These are phyloP conservation scores for Auricularia sp. DNA, from an alignment of 768 basidiomycete genomes.

Conservation along the genomic window DNA sequence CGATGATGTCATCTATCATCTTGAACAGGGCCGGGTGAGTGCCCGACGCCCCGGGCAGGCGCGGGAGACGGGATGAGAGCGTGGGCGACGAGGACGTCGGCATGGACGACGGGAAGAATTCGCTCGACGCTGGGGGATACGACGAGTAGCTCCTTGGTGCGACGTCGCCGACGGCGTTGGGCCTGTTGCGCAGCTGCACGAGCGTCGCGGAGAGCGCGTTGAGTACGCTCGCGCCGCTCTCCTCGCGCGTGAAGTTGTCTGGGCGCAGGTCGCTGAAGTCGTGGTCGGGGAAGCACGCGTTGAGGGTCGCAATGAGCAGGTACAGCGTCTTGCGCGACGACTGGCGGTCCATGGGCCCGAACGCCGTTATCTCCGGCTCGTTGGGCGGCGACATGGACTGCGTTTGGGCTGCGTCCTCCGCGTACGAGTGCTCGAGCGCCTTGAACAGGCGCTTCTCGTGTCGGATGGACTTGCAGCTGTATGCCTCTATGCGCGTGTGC, in stretches of 20 bases:
- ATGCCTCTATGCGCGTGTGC: slow-evolving; percentile 89
- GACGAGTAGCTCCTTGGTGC: slow-evolving; percentile 80
- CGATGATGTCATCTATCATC: slow-evolving; percentile 82
- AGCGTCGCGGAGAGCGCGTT: slow-evolving; percentile 79
- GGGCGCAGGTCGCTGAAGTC: slow-evolving; percentile 92
- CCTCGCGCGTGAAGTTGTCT: slow-evolving; percentile 78
- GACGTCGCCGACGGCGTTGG: slow-evolving; percentile 48
- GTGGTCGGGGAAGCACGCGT: slow-evolving; percentile 95
- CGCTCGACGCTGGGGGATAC: slow-evolving; percentile 64
- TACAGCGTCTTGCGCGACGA: slow-evolving; percentile 85
- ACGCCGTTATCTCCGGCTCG: slow-evolving; percentile 73
- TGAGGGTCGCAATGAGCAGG: slow-evolving; percentile 91
- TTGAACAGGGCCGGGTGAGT: slow-evolving; percentile 86
- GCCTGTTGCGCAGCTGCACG: slow-evolving; percentile 40
- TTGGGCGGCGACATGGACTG: slow-evolving; percentile 56
- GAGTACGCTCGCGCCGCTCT: slow-evolving; percentile 60
- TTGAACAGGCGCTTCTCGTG: slow-evolving; percentile 96
- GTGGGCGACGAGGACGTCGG: slow-evolving; percentile 5
- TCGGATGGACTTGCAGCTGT: slow-evolving; percentile 95
- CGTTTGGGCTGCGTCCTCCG: slow-evolving; percentile 56
- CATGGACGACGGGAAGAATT: slow-evolving; percentile 20
- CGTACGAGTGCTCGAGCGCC: slow-evolving; percentile 80
- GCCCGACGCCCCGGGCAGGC: slow-evolving; percentile 64
- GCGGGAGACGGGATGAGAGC: slow-evolving; percentile 20
- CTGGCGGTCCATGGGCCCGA: slow-evolving; percentile 83